Conservation (phyloP, 768 basidiomycete species). For the Phaeotremella skinneri region DNA sequence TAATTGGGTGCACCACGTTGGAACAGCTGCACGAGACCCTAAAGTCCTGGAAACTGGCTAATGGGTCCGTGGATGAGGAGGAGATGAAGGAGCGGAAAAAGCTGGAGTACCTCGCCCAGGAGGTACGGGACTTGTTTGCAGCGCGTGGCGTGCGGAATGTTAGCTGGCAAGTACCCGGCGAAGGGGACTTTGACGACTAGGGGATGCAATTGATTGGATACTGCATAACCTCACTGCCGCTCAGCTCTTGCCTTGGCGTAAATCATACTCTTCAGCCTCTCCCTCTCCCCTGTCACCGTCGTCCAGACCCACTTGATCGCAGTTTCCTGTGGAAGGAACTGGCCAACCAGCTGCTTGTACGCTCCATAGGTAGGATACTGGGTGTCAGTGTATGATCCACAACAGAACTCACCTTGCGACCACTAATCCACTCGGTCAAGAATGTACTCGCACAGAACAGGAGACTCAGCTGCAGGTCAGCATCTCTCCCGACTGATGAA, state of each 20-base stretch:
- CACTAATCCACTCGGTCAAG: constrained; percentile 77
- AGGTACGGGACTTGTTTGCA: constrained; percentile 31
- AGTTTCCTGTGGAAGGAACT: constrained; percentile 62
- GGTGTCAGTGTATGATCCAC: not conserved
- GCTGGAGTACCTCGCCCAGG: constrained; percentile 10
- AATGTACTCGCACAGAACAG: constrained; percentile 75
- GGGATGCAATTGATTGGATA: not conserved
- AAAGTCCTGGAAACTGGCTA: constrained; percentile 8
- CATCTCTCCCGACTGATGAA: constrained; percentile 56
- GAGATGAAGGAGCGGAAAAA: constrained; percentile 14
- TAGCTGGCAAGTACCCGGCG: constrained; percentile 43
- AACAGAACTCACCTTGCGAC: constrained; percentile 62
- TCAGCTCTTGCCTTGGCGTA: constrained; percentile 44
- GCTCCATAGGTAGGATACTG: constrained; percentile 58
- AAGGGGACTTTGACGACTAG: not conserved
- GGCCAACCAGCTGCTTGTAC: constrained; percentile 74
- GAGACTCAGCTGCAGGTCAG: constrained; percentile 55
- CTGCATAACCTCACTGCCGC: not conserved
- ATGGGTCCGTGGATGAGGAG: constrained; percentile 9
- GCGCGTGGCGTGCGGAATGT: constrained; percentile 29
- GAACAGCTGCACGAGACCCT: constrained; percentile 44
- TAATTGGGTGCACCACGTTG: constrained; percentile 46
- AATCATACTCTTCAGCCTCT: constrained; percentile 54
- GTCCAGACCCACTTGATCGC: constrained; percentile 51
- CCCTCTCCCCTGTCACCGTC: constrained; percentile 52